Base-by-base conservation (phyloP, 768 basidiomycete species). In the Suillus subluteus region DNA sequence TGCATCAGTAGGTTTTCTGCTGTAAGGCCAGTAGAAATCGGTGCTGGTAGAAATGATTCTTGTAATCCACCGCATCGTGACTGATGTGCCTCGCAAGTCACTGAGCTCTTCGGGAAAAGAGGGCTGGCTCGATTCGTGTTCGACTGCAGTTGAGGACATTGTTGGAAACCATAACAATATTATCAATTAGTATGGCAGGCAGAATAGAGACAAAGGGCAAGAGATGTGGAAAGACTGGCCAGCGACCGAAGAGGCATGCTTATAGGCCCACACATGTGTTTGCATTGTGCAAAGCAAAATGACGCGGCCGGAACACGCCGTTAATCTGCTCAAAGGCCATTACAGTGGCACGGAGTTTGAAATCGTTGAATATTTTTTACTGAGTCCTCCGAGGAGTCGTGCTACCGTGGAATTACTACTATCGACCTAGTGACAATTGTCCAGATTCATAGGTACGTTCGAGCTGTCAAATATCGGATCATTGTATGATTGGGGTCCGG, bases 381-480 rank as follows among this genome's bases (percentile, higher is more conserved):
- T 15, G 40, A 41, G 26, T 26, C 26, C 26, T 26, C 26, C 35
- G 6, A 32, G 35, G 7, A 37, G 35, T 37, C 35, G 6, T 37
- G 35, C 26, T 30, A 52, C 26, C 26, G 26, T 52, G 15, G 97
- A 37, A 37, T 37, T 37, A 37, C 37, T 9, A 11, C 37, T 98
- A 40, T 55, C 54, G 35, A 52, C 41, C 44, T n/a, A 30, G 32
- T 41, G 37, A 4, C 37, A 37, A 46, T 46, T 46, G 63, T 13
- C 18, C 26, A 58, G 16, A 35, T n/a, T 56, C 32, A 35, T 55
- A 55, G 5, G 30, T 55, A 32, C 18, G 9, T 55, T 55, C 54
- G 5, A 35, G 11, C 9, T 35, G 11, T 32, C 18, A 5, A 32
- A 32, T 32, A 16, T 18, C 0, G 9, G 15, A 26, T 52, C 13